A percentile compares a stretch with the other conserved stretches of the same genome.
These are phyloP conservation scores for Sabuloglossum arenarium DNA, from an alignment of 495 filamentous ascomycete species.

Conservation along the genomic window DNA sequence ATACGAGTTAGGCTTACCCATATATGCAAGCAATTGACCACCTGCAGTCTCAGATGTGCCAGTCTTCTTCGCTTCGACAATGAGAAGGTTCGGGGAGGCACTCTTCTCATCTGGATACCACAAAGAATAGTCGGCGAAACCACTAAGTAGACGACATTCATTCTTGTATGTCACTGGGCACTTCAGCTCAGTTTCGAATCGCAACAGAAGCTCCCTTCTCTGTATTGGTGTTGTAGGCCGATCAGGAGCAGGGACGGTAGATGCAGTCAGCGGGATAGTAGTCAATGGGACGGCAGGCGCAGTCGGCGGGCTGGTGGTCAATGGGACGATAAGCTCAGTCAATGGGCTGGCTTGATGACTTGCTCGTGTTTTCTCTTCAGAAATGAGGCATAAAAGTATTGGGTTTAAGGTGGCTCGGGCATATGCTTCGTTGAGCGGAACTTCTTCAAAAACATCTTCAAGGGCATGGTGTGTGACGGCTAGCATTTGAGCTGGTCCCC, in stretches of 20 bases:
- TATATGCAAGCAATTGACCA: constrained; percentile 4
- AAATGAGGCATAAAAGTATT: background rate
- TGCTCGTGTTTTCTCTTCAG: background rate
- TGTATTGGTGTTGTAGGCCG: background rate
- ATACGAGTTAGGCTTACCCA: constrained; percentile 5
- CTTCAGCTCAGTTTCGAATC: constrained; percentile 4
- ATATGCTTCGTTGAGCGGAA: background rate
- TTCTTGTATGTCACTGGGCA: constrained; percentile 4
- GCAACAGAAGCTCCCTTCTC: background rate
- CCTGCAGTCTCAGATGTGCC: background rate
- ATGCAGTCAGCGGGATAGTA: background rate
- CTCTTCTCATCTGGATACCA: constrained; percentile 4
- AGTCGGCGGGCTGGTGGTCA: background rate
- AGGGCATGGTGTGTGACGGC: background rate
- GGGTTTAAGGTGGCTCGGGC: background rate
- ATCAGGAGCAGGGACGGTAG: background rate
- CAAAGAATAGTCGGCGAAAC: constrained; percentile 4
- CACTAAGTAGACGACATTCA: background rate
- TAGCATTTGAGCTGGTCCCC: background rate
- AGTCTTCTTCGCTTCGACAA: constrained; percentile 3
- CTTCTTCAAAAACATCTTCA: background rate
- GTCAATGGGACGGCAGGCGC: background rate
- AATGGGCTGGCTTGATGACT: background rate
- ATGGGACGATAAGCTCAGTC: background rate
- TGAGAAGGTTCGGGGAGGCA: background rate